Base-by-base conservation (phyloP, 495 filamentous ascomycete genomes). In the Trichocladium uniseriatum region DNA sequence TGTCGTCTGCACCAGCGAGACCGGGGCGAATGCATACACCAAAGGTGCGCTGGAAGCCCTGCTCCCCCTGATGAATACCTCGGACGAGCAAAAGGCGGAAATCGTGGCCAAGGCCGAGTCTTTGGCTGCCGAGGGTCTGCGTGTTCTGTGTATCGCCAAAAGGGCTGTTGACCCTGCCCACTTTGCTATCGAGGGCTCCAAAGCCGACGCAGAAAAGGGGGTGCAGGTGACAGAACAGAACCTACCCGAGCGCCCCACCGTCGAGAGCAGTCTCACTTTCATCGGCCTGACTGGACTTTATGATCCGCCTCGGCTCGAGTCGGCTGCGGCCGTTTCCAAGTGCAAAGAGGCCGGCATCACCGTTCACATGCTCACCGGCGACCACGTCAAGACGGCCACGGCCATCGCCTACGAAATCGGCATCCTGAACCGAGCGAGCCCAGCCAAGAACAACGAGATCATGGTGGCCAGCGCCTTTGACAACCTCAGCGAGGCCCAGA, bases 361-460 rank as follows among this genome's bases (percentile, higher is more conserved):
- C 38, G 83, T 88, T 6, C 83, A 87, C 62, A 90, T 90, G 85
- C 70, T 89, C 14, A 90, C 86, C n/a, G 84, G 82, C 20, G 86
- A 90, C 56, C 83, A 89, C 51, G 77, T 80, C 11, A 79, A 77
- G 35, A 90, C 86, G 6, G 86, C 86, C 19, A 78, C 76, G 36
- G 78, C 83, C 11, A 89, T 90, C 55, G 85, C 85, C 7, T 73
- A 76, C 54, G 78, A 87, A 66, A 81, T 87, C 28, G 84, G 84
- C 36, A 87, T 88, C 49, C 69, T 88, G 40, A 73, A 76, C 8
- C 60, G 65, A 7, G 72, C 80, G 55, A 65, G 62, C 35, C 64
- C 82, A 0, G 64, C 77, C 37, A 59, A 53, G 34, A 63, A 69
- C 31, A 71, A 70, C 19, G 68, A 79, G 36, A 73, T 83, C 13